phyloP scores from a whole-genome alignment of 371 early-diverging fungal species.

The Gilbertella persicaria region DNA sequence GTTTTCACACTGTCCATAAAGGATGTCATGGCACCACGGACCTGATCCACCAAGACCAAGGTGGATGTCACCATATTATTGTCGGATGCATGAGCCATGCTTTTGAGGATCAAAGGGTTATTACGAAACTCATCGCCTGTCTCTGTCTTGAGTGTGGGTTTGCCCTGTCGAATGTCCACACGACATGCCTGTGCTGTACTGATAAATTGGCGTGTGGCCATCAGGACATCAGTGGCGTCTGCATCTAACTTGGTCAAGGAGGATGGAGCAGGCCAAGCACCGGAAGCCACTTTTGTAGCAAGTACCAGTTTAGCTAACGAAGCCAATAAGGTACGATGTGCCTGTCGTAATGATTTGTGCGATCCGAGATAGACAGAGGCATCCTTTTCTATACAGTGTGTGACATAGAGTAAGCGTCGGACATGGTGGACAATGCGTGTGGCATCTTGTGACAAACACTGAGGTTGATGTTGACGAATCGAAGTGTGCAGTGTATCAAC shows the following conservation, averaged over 20 bases:
- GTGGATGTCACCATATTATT: slow-evolving; percentile 10
- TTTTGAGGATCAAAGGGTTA: slow-evolving; percentile 2
- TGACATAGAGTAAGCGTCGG: slow-evolving; percentile 77
- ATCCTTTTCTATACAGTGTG: slow-evolving; percentile 76
- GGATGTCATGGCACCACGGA: slow-evolving; percentile 33
- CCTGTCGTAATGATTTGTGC: slow-evolving; percentile 66
- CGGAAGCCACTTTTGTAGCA: slow-evolving; percentile 82
- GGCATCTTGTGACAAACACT: slow-evolving; percentile 25
- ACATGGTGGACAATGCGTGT: slow-evolving; percentile 73
- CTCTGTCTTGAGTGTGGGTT: slow-evolving; percentile 29
- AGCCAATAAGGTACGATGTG: slow-evolving; percentile 79
- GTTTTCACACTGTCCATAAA: slow-evolving; percentile 35
- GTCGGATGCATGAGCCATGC: background rate
- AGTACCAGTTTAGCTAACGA: slow-evolving; percentile 81
- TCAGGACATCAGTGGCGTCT: slow-evolving; percentile 65
- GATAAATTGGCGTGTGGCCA: slow-evolving; percentile 77
- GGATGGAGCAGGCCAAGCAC: slow-evolving; percentile 59
- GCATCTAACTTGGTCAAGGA: slow-evolving; percentile 30
- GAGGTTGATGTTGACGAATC: slow-evolving; percentile 51
- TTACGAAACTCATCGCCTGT: background rate
- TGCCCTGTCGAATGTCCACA: slow-evolving; percentile 57
- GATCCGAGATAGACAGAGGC: slow-evolving; percentile 60
- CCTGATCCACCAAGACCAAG: slow-evolving; percentile 33
- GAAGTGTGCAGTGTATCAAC: slow-evolving; percentile 69
- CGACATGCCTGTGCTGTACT: slow-evolving; percentile 72